Evolutionary conservation across 306 rosid genomes (phyloP).

Genomic region (Cucurbita pepo): DNA sequence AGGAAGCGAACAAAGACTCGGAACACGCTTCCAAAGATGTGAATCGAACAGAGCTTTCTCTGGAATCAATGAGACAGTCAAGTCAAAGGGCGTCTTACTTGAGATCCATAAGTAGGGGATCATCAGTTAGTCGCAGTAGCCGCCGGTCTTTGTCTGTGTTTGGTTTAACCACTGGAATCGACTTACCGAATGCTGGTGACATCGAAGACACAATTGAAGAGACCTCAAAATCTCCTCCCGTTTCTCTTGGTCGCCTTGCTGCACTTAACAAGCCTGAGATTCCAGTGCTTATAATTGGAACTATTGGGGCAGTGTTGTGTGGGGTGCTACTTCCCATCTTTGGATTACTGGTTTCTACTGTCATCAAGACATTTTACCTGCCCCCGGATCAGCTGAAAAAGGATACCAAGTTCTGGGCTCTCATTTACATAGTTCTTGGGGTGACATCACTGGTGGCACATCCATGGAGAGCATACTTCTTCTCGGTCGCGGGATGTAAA

Average conservation of each 20-base stretch:
- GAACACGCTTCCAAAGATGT: not conserved
- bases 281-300: not conserved
- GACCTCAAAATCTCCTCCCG: not conserved
- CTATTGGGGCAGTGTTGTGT: not conserved
- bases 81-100: not conserved
- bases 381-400: not conserved
- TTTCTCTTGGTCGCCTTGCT: not conserved
- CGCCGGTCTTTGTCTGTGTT: conserved; percentile 1
- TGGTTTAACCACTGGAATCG: not conserved
- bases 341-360: not conserved
- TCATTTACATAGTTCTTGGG: not conserved
- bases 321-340: conserved; percentile 3
- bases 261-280: conserved; percentile 6
- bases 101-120: conserved; percentile 2
- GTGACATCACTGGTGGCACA: not conserved
- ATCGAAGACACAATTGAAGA: not conserved
- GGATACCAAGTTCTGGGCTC: conserved; percentile 4
- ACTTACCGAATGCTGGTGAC: not conserved
- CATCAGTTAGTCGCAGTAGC: not conserved
- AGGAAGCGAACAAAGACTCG: not conserved
- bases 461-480: conserved; percentile 4
- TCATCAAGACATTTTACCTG: not conserved
- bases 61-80: not conserved
- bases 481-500: not conserved
- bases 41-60: not conserved